Evolutionary conservation across 192 early-diverging fungal genomes (phyloP).

Genomic region (Chytriomyces sp.): DNA sequence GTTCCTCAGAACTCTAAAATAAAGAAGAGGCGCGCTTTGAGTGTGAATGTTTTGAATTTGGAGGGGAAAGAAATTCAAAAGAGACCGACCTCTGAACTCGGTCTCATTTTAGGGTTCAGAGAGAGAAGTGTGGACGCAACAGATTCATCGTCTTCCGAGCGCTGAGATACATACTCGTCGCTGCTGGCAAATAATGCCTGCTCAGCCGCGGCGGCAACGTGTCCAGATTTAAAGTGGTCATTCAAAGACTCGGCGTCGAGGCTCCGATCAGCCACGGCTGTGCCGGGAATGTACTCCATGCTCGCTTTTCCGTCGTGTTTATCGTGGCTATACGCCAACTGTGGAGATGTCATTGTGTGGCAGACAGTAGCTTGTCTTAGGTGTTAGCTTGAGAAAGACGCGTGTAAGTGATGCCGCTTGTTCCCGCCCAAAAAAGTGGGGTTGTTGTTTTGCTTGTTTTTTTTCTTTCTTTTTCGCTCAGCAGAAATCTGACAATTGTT

Average conservation of each 20-base stretch:
- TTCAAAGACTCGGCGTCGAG: too few relatives aligned
- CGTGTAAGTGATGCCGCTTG: neutral
- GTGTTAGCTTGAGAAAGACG: neutral
- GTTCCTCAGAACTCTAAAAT: neutral
- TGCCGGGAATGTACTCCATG: too few relatives aligned
- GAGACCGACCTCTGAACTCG: neutral
- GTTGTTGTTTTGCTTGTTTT: neutral
- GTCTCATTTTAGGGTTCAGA: neutral
- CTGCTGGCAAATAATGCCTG: neutral
- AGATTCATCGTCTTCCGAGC: neutral
- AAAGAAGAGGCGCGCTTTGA: neutral
- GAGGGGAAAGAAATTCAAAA: neutral
- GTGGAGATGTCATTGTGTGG: too few relatives aligned
- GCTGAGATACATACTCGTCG: neutral
- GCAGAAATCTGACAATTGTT: too few relatives aligned
- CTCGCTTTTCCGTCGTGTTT: too few relatives aligned
- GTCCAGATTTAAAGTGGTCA: neutral
- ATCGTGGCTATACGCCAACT: too few relatives aligned
- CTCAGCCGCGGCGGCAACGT: neutral
- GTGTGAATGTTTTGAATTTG: neutral
- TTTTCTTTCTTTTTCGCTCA: neutral
- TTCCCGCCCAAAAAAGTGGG: neutral
- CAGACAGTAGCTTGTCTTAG: too few relatives aligned
- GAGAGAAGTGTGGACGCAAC: neutral
- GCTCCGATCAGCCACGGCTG: too few relatives aligned